A percentile compares a stretch with the other conserved stretches of the same genome.
phyloP scores from a whole-genome alignment of 2,329 filamentous ascomycete genomes.

The Aplosporella prunicola region DNA sequence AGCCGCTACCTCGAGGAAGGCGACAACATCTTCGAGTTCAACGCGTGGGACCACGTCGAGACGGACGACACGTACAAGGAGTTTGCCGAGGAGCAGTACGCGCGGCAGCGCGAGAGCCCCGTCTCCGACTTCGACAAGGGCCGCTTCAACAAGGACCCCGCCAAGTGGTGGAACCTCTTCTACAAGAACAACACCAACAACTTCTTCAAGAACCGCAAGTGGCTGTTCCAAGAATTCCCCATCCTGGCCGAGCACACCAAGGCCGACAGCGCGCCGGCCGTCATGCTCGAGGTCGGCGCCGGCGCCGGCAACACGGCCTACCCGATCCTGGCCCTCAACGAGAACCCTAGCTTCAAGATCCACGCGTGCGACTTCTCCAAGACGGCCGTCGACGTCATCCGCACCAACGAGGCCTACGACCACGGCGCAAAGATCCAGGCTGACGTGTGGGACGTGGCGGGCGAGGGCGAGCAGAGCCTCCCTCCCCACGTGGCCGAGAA shows the following conservation, averaged over 20 bases:
- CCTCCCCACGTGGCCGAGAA: conserved; percentile 67
- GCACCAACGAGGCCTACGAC: conserved; percentile 67
- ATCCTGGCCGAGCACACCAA: conserved; percentile 67
- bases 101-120: conserved; percentile 72
- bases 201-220: conserved; percentile 98
- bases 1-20: conserved; percentile 73
- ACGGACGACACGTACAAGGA: conserved; percentile 81
- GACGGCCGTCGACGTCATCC: conserved; percentile 89
- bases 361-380: conserved; percentile 96
- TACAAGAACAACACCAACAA: conserved; percentile 97
- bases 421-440: conserved; percentile 61
- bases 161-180: conserved; percentile 96
- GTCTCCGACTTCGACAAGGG: conserved; percentile 90
- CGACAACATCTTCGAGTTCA: conserved; percentile 93
- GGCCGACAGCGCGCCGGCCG: conserved; percentile 57
- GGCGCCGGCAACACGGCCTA: conserved; percentile 96
- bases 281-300: conserved; percentile 82
- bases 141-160: conserved; percentile 81
- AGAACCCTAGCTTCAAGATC: conserved; percentile 70
- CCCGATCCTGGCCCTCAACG: conserved; percentile 74
- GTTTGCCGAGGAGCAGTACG: conserved; percentile 76
- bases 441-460: conserved; percentile 86
- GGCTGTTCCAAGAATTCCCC: conserved; percentile 93
- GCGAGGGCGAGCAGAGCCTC: conserved; percentile 45
- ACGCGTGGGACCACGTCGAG: conserved; percentile 97